Evolutionary conservation across 2,329 filamentous ascomycete species (phyloP), one percentile per base, ranked within the genome.

Genomic region (Plectosphaerella plurivora): DNA sequence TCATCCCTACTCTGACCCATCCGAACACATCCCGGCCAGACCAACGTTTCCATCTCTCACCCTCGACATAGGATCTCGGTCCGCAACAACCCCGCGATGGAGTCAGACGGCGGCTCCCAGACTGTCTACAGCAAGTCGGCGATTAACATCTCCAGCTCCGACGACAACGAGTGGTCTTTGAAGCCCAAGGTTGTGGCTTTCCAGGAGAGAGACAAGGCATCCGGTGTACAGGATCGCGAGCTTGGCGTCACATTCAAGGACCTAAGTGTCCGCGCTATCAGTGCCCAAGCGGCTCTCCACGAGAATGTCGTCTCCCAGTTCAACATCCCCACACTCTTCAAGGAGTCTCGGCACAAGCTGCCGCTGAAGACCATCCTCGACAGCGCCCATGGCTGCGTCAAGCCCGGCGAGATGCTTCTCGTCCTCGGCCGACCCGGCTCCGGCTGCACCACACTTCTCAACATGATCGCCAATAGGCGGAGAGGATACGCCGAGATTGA

Each of bases 381-480:
- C 50, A 75, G 81, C 59, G 82, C 78, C 53, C 80, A 84, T 62
- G 87, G 87, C 11, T 88, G 84, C 58, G 82, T 90, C 49, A 84
- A 85, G 63, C 86, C 86, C 0, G 87, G 86, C 18, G 85, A 89
- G 66, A 88, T 89, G 86, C 68, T 88, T 1, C 70, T 89, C 1
- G 85, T 89, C 0, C 72, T 89, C 0, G 87, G 87, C 3, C 76
- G 85, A 1, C 86, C 87, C 0, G 87, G 86, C 0, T 76, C 83
- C 3, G 86, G 86, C 35, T 91, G 87, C 64, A 88, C 86, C 0
- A 87, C 86, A 0, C 73, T 91, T 15, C 73, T 91, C 45, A 90
- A 87, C 60, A 74, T 87, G 59, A 73, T 91, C 5, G 76, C 84
- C 49, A 90, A 90, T 60, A 77, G 81, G 51, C 72, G 85, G 37